A percentile compares a stretch with the other conserved stretches of the same genome.
Evolutionary conservation across 2,329 filamentous ascomycete genomes (phyloP).

Genomic region (Sphaerulina musiva): DNA sequence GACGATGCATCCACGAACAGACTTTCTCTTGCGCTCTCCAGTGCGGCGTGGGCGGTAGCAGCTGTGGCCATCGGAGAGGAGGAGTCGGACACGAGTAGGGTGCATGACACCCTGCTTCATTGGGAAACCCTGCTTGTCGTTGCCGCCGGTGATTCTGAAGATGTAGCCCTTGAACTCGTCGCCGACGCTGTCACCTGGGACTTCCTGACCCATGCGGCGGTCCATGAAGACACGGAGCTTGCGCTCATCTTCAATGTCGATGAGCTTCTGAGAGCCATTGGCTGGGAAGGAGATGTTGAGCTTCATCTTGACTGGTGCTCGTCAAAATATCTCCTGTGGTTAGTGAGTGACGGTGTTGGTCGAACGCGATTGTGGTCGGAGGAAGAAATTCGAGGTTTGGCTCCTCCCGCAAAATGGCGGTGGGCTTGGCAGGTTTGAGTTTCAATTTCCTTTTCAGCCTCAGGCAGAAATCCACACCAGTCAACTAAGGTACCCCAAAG

Average conservation of each 20-base stretch:
- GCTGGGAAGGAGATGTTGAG: conserved; percentile 83
- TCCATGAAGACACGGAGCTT: conserved; percentile 99
- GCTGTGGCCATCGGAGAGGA: conserved; percentile 92
- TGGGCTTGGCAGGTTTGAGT: conserved; percentile 2
- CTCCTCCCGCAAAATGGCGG: conserved; percentile 1
- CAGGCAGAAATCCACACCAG: conserved; percentile 1
- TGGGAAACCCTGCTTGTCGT: conserved; percentile 99
- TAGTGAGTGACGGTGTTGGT: conserved; percentile 13
- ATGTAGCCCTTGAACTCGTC: conserved; percentile 99
- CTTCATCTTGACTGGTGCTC: conserved; percentile 52
- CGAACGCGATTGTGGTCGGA: conserved; percentile 9
- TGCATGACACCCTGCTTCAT: conserved; percentile 99
- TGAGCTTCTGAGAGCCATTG: conserved; percentile 99
- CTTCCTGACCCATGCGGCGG: conserved; percentile 91
- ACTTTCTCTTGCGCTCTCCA: conserved; percentile 99
- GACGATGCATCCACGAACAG: conserved; percentile 97
- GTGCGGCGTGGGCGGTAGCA: conserved; percentile 98
- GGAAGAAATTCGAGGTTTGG: conserved; percentile 1
- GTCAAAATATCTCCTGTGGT: conserved; percentile 19
- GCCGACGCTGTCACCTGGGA: conserved; percentile 87
- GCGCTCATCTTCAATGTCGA: conserved; percentile 99
- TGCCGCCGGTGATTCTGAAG: conserved; percentile 98
- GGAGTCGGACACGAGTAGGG: conserved; percentile 94
- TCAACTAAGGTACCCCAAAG: no score
- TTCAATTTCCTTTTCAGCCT: neutral